Base-by-base conservation (phyloP, 768 basidiomycete genomes). In the Solioccasus polychromus region DNA sequence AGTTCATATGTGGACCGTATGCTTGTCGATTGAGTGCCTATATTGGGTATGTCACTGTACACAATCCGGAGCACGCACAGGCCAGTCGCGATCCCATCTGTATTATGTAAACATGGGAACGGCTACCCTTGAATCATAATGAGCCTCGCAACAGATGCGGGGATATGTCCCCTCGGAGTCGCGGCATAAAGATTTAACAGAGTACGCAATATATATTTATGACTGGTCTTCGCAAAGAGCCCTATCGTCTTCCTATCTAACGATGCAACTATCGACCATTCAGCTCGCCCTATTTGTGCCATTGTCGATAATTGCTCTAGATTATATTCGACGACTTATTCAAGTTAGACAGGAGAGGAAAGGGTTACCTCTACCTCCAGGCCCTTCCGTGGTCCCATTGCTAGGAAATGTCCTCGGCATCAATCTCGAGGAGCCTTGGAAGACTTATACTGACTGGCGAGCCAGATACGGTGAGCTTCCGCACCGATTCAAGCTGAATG, bases 361-460 rank as follows among this genome's bases (percentile, higher is more conserved):
- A 22, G 35, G 47, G 6, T 24, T 39, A 39, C 36, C 47, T n/a
- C 25, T 48, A 6, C 51, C 51, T 31, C 47, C 51, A 4, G 51
- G 51, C 14, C 51, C 51, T 2, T 3, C 23, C 2, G 20, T 5
- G 2, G 26, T 52, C 29, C 51, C 51, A 17, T 15, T 48, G 11
- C n/a, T 48, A 17, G 51, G 51, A 31, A 45, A 38, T 22, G 24
- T 30, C 17, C 38, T 35, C 12, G 14, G 15, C 8, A 20, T 48
- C 19, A 23, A 45, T 18, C 4, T 19, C 9, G 8, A 23, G 15
- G 40, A 35, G 24, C 51, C 51, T 26, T 52, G 51, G 51, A 30
- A 26, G 7, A 44, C 42, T 8, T 52, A 52, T 35, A 41, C 37
- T 5, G 20, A 42, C 29, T 52, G 51, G 51, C 47, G 35, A 24